These are phyloP conservation scores for Discostella pseudostelligera DNA, from an alignment of 108 stramenopile genomes.

Conservation along the genomic window DNA sequence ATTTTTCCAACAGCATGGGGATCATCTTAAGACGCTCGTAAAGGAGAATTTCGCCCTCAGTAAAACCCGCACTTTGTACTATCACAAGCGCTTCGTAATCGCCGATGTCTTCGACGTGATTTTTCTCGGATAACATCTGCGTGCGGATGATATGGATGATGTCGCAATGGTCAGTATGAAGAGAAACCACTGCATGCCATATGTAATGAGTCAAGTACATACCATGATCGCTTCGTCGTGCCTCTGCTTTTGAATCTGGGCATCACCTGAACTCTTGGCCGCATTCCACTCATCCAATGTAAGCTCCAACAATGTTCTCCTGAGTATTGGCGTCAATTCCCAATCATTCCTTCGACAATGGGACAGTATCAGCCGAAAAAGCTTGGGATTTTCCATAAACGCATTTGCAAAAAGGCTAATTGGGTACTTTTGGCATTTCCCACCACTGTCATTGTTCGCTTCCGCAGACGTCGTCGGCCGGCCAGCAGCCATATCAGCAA, in stretches of 20 bases:
- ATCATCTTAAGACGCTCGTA: conserved; percentile 83
- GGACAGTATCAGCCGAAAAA: conserved; percentile 77
- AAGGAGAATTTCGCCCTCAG: conserved; percentile 73
- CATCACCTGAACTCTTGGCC: conserved; percentile 72
- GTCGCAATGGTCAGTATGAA: background rate
- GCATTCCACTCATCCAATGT: conserved; percentile 85
- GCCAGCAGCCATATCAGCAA: conserved; percentile 58
- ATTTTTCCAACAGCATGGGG: conserved; percentile 76
- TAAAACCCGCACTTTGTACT: conserved; percentile 75
- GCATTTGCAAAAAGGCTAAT: conserved; percentile 77
- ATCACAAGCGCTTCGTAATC: conserved; percentile 85
- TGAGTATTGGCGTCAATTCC: conserved; percentile 66
- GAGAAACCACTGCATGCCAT: background rate
- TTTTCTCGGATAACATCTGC: conserved; percentile 48
- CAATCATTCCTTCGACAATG: conserved; percentile 81
- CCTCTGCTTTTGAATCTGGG: conserved; percentile 64
- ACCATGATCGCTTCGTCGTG: conserved; percentile 75
- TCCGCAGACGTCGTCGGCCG: conserved; percentile 13
- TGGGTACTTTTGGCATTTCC: conserved; percentile 66
- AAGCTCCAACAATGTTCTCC: conserved; percentile 75
- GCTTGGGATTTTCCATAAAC: conserved; percentile 80
- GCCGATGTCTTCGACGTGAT: conserved; percentile 60
- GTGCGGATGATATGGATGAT: conserved; percentile 12
- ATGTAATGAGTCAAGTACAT: conserved; percentile 9
- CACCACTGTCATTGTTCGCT: conserved; percentile 26